Conservation (phyloP, 2,329 filamentous ascomycete species). For the Conoideocrella luteorostrata region DNA sequence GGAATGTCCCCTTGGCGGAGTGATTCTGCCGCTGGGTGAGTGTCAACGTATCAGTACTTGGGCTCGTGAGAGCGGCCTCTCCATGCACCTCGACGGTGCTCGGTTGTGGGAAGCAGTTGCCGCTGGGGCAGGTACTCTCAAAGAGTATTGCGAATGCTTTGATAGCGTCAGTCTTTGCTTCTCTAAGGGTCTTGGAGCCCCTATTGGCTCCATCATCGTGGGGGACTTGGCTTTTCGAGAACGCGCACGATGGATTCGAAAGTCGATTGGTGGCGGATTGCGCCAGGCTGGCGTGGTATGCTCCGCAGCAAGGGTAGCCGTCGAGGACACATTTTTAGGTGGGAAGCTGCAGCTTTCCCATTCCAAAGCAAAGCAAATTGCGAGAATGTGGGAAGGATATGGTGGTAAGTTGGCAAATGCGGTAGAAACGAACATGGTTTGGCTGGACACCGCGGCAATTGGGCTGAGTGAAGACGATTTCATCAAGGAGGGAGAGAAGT, state of each 20-base stretch:
- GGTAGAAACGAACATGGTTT: too few relatives aligned
- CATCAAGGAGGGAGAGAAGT: too few relatives aligned
- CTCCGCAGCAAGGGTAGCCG: conserved; percentile 51
- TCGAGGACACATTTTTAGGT: too few relatives aligned
- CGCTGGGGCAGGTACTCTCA: conserved; percentile 57
- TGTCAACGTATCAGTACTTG: conserved; percentile 61
- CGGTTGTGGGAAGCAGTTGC: conserved; percentile 75
- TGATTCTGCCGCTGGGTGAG: conserved; percentile 69
- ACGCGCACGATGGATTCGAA: conserved; percentile 43
- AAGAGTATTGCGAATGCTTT: conserved; percentile 60
- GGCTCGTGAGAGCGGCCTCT: conserved; percentile 55
- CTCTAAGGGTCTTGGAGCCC: conserved; percentile 74
- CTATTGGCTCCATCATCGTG: conserved; percentile 68
- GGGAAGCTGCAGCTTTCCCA: too few relatives aligned
- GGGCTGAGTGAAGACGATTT: too few relatives aligned
- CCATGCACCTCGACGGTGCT: conserved; percentile 74
- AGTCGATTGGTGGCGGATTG: conserved; percentile 68
- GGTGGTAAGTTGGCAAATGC: too few relatives aligned
- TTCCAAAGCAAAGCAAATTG: too few relatives aligned
- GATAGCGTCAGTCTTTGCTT: conserved; percentile 74
- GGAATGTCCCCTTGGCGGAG: conserved; percentile 78
- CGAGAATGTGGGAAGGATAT: too few relatives aligned
- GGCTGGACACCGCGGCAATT: too few relatives aligned
- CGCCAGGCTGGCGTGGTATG: conserved; percentile 67
- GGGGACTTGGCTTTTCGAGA: conserved; percentile 32